Conservation (phyloP, 345 rosid species). For the Gossypium ekmanianum region DNA sequence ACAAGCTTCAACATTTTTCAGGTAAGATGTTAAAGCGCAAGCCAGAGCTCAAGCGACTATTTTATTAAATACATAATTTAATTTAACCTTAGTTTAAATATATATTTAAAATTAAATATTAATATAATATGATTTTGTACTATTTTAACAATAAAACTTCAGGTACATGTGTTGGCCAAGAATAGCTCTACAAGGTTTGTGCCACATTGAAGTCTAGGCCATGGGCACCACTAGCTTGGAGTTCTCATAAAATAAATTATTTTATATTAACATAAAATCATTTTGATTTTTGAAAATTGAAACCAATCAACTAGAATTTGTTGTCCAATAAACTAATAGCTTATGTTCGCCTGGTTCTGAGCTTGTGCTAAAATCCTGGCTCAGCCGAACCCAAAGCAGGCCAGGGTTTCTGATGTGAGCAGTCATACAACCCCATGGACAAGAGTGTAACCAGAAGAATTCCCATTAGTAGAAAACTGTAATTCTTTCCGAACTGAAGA, state of each 20-base stretch:
- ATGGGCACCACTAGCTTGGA: neutral
- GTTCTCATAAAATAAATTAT: neutral
- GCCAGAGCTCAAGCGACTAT: neutral
- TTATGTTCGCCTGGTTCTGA: neutral
- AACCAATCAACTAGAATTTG: neutral
- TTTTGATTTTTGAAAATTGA: neutral
- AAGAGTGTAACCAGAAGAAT: neutral
- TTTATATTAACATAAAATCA: neutral
- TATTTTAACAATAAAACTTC: neutral
- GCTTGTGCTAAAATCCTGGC: neutral
- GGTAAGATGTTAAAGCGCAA: neutral
- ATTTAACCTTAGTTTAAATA: neutral
- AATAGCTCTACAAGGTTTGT: neutral
- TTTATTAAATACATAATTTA: neutral
- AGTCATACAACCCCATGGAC: neutral
- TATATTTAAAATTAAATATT: neutral
- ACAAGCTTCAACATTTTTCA: neutral
- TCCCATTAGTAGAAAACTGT: neutral
- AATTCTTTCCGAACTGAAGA: neutral
- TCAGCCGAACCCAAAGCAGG: neutral
- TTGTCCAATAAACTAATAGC: neutral
- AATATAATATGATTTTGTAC: neutral
- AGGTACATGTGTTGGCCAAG: neutral
- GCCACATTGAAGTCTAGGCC: neutral
- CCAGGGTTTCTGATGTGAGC: neutral